A percentile compares a stretch with the other conserved stretches of the same genome.
These are phyloP conservation scores for Haplosporangium gracile DNA, from an alignment of 192 early-diverging fungal species.

Conservation along the genomic window DNA sequence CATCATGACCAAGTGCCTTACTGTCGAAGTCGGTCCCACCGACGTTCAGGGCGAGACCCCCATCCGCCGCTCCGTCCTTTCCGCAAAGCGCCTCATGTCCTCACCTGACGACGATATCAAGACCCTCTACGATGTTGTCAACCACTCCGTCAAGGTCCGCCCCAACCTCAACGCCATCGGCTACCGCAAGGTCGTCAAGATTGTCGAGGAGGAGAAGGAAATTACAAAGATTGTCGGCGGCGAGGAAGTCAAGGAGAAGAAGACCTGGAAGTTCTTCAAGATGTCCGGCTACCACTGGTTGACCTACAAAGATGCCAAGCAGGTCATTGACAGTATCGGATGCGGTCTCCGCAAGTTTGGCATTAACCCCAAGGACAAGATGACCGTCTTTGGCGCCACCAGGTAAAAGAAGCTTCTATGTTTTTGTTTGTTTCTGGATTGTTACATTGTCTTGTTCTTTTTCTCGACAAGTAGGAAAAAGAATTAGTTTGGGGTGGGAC, in stretches of 20 bases:
- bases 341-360: constrained; percentile 82
- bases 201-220: constrained; percentile 83
- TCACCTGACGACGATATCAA: constrained; percentile 61
- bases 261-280: constrained; percentile 88
- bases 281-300: constrained; percentile 86
- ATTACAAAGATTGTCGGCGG: constrained; percentile 72
- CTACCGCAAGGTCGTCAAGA: constrained; percentile 72
- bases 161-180: constrained; percentile 77
- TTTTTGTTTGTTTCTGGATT: background rate
- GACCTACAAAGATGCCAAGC: constrained; percentile 78
- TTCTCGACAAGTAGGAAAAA: background rate
- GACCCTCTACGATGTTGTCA: constrained; percentile 82
- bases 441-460: background rate
- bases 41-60: constrained; percentile 59
- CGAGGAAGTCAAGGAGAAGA: constrained; percentile 72
- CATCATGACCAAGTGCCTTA: constrained; percentile 59
- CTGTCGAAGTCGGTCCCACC: constrained; percentile 53
- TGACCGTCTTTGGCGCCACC: constrained; percentile 80
- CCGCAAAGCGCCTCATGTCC: constrained; percentile 60
- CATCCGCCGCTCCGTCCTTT: constrained; percentile 61
- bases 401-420: constrained; percentile 55
- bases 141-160: constrained; percentile 66
- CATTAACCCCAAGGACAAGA: constrained; percentile 55
- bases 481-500: background rate
- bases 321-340: constrained; percentile 70